Percentiles rank a stretch among this genome's conserved stretches.
Evolutionary conservation across 129 eudicot genomes (phyloP).

Genomic region (Gnaphalium uliginosum): DNA sequence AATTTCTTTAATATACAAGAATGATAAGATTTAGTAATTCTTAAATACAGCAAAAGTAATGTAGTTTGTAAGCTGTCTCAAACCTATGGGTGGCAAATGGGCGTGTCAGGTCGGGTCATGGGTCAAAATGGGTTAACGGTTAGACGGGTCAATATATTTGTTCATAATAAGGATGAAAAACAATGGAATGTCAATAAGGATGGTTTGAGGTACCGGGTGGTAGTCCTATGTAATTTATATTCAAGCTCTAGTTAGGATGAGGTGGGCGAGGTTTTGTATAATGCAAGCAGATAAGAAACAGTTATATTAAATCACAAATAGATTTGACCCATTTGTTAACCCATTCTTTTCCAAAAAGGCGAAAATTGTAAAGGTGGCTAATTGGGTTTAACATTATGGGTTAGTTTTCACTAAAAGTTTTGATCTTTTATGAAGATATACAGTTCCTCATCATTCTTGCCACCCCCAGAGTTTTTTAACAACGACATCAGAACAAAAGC

Average conservation of each 20-base stretch:
- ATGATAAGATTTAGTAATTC: neutral
- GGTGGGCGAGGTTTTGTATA: neutral
- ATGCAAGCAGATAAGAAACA: neutral
- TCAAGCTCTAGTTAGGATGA: neutral
- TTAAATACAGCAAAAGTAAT: neutral
- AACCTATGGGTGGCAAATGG: neutral
- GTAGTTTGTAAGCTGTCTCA: neutral
- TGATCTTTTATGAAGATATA: constrained; percentile 44
- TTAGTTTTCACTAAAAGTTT: constrained; percentile 1
- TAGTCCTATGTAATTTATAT: too few species aligned
- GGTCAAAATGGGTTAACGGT: neutral
- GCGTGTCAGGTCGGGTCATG: neutral
- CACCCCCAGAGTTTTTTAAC: constrained; percentile 44
- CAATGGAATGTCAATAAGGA: too few species aligned
- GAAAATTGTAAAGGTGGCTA: neutral
- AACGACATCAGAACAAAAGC: constrained; percentile 67
- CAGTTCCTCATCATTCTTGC: constrained; percentile 57
- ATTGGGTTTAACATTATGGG: neutral
- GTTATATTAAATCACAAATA: too few species aligned
- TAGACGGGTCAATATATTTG: too few species aligned
- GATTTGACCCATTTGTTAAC: neutral
- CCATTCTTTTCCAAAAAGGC: too few species aligned
- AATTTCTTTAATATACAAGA: too few species aligned
- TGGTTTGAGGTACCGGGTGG: too few species aligned
- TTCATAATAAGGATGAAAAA: too few species aligned